phyloP scores from a whole-genome alignment of 768 basidiomycete species.

The Tricholoma saponaceum region DNA sequence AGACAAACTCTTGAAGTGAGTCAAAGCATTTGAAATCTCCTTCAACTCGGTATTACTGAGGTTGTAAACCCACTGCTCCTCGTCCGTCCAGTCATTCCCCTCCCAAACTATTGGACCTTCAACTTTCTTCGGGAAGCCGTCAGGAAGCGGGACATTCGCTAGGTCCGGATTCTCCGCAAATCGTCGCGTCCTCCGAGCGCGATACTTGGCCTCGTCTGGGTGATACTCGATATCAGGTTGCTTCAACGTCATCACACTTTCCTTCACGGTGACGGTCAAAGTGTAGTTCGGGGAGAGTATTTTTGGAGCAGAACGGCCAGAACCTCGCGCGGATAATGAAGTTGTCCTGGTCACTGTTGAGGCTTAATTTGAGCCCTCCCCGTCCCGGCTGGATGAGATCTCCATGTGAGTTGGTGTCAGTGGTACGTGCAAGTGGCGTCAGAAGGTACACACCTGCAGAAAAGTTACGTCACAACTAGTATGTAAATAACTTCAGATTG shows the following conservation, averaged over 20 bases:
- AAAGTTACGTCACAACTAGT: too few relatives aligned
- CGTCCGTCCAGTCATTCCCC: conserved; percentile 37
- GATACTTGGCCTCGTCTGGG: conserved; percentile 35
- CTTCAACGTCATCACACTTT: neutral
- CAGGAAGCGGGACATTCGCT: conserved; percentile 29
- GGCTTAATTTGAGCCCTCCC: too few relatives aligned
- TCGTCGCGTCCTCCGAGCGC: conserved; percentile 31
- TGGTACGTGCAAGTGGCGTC: too few relatives aligned
- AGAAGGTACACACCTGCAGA: too few relatives aligned
- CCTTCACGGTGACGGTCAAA: neutral
- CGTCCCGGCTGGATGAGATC: too few relatives aligned
- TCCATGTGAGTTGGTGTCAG: too few relatives aligned
- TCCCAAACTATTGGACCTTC: conserved; percentile 43
- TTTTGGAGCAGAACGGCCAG: too few relatives aligned
- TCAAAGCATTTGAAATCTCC: conserved; percentile 36
- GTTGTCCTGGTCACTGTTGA: too few relatives aligned
- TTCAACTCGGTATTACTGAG: conserved; percentile 29
- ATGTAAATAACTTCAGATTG: too few relatives aligned
- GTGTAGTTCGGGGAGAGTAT: too few relatives aligned
- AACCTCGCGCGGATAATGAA: too few relatives aligned
- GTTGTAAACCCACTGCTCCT: conserved; percentile 40
- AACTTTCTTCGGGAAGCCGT: conserved; percentile 31
- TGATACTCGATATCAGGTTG: conserved; percentile 42
- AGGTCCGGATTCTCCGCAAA: conserved; percentile 34
- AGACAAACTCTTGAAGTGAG: conserved; percentile 35